These are phyloP conservation scores for Solanum medicagineum DNA, from an alignment of 257 asterid genomes.

Conservation along the genomic window DNA sequence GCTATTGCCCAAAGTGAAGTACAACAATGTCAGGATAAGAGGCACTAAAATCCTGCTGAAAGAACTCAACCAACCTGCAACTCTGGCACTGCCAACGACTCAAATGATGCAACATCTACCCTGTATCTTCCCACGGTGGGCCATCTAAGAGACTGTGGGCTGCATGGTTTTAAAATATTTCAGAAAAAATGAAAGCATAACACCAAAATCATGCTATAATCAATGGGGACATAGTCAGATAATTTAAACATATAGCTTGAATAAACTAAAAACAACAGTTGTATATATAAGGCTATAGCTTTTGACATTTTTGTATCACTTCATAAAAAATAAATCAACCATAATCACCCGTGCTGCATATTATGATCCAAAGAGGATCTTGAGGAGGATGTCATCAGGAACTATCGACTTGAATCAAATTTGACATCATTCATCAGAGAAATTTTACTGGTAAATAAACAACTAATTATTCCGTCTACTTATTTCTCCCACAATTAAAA, in stretches of 20 bases:
- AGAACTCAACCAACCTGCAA: slow-evolving; percentile 47
- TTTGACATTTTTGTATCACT: neutral
- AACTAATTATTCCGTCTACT: neutral
- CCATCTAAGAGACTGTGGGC: slow-evolving; percentile 65
- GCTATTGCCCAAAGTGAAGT: neutral
- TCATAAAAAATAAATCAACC: neutral
- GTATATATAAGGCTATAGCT: neutral
- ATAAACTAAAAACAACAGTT: neutral
- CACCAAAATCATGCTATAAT: neutral
- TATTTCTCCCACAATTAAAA: neutral
- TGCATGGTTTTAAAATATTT: slow-evolving; percentile 19
- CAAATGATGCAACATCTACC: slow-evolving; percentile 81
- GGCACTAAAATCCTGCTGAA: neutral
- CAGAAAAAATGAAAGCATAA: slow-evolving; percentile 2
- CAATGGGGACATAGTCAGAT: neutral
- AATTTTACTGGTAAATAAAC: neutral
- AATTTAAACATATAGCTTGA: neutral
- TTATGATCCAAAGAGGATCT: neutral
- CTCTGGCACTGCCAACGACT: slow-evolving; percentile 74
- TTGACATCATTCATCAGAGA: neutral
- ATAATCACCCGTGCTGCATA: neutral
- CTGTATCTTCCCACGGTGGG: slow-evolving; percentile 80
- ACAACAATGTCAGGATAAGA: neutral
- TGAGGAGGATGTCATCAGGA: neutral
- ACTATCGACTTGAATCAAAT: neutral